Percentiles rank a stretch among this genome's conserved stretches.
Evolutionary conservation across 2,329 filamentous ascomycete species (phyloP).

Genomic region (Pestalotiopsis sp.): DNA sequence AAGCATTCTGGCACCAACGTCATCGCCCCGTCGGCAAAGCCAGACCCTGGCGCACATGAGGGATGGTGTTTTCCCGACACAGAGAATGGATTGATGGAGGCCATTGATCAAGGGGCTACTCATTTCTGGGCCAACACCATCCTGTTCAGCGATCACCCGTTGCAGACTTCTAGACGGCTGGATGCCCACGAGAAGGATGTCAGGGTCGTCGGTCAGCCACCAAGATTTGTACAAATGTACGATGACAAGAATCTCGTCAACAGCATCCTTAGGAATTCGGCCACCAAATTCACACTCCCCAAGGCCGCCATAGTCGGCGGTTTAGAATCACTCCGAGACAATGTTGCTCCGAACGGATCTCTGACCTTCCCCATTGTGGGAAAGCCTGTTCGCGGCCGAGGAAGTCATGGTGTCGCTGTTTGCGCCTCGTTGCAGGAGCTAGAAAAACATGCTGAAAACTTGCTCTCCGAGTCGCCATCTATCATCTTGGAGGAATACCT

Average conservation of each 20-base stretch:
- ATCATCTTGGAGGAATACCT: slow-evolving; percentile 53
- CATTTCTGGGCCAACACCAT: slow-evolving; percentile 4
- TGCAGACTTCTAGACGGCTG: background rate
- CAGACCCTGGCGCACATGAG: background rate
- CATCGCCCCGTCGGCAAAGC: background rate
- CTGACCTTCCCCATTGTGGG: slow-evolving; percentile 42
- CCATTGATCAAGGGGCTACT: background rate
- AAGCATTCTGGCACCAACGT: background rate
- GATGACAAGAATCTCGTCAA: slow-evolving; percentile 52
- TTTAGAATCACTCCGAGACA: slow-evolving; percentile 27
- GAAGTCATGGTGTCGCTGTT: slow-evolving; percentile 52
- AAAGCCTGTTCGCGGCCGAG: slow-evolving; percentile 51
- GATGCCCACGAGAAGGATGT: background rate
- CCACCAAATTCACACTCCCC: slow-evolving; percentile 41
- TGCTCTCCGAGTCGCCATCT: slow-evolving; percentile 38
- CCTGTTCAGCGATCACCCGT: background rate
- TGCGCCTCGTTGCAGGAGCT: slow-evolving; percentile 37
- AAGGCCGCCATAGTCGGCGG: slow-evolving; percentile 14
- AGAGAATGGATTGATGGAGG: background rate
- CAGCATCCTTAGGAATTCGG: slow-evolving; percentile 36
- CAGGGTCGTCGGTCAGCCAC: background rate
- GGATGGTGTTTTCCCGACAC: background rate
- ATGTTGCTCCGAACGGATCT: background rate
- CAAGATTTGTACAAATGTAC: background rate
- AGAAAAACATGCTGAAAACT: slow-evolving; percentile 30